These are phyloP conservation scores for Vitellaria paradoxa DNA, from an alignment of 179 eudicot genomes.

Conservation along the genomic window DNA sequence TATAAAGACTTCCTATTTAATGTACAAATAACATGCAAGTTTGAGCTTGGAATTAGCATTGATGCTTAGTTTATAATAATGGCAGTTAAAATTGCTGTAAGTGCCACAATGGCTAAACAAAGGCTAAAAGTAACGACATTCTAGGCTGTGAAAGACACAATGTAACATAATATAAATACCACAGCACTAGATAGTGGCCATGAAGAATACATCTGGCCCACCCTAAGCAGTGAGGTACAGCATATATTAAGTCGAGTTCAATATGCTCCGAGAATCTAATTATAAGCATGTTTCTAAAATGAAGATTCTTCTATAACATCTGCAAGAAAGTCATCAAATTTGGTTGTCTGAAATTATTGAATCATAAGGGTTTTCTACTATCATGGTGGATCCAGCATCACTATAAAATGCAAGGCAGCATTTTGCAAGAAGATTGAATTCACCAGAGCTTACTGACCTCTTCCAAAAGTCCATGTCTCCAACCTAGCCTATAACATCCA, in stretches of 20 bases:
- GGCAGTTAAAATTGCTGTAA: background rate
- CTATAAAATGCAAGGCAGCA: background rate
- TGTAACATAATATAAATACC: background rate
- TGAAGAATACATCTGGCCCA: background rate
- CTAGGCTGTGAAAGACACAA: background rate
- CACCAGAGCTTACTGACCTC: constrained; percentile 48
- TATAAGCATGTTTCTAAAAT: background rate
- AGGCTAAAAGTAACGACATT: too few relatives aligned
- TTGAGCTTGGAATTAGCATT: too few relatives aligned
- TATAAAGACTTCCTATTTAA: too few relatives aligned
- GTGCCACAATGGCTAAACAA: background rate
- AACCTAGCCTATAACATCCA: constrained; percentile 95
- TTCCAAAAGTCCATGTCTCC: constrained; percentile 96
- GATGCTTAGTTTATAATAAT: too few relatives aligned
- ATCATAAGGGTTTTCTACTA: background rate
- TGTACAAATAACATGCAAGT: too few relatives aligned
- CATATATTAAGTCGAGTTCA: background rate
- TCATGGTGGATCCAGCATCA: background rate
- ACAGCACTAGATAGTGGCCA: background rate
- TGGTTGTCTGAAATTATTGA: background rate
- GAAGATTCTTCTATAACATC: background rate
- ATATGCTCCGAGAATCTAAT: background rate
- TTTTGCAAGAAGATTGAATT: background rate
- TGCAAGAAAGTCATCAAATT: background rate
- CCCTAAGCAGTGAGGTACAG: background rate